Evolutionary conservation across 495 filamentous ascomycete genomes (phyloP).

Genomic region (Penicillium longicatenatum): DNA sequence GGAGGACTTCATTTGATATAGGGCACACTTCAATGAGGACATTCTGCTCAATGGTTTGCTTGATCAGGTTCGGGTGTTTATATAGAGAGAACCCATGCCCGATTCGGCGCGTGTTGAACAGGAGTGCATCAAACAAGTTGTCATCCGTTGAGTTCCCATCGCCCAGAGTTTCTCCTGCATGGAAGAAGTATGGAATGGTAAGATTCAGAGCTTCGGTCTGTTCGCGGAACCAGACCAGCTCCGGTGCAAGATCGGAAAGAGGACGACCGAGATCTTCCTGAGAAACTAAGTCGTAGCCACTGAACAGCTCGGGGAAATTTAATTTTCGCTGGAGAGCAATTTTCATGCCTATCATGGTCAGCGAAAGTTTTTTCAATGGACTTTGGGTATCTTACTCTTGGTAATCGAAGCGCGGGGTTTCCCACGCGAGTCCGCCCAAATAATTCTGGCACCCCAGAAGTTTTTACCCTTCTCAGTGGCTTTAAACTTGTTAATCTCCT

Average conservation of each 20-base stretch:
- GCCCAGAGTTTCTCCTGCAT: slow-evolving; percentile 26
- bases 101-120: slow-evolving; percentile 24
- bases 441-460: neutral
- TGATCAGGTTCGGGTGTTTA: slow-evolving; percentile 25
- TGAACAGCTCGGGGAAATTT: slow-evolving; percentile 20
- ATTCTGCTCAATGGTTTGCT: slow-evolving; percentile 14
- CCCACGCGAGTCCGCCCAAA: neutral
- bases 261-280: slow-evolving; percentile 28
- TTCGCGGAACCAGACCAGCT: slow-evolving; percentile 24
- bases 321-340: neutral
- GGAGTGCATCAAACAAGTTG: slow-evolving; percentile 24
- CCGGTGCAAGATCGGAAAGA: slow-evolving; percentile 18
- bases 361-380: neutral
- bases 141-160: slow-evolving; percentile 26
- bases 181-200: slow-evolving; percentile 26
- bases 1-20: slow-evolving; percentile 27
- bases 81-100: slow-evolving; percentile 27
- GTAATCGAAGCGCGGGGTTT: neutral
- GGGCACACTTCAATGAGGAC: slow-evolving; percentile 27
- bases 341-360: neutral
- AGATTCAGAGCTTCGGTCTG: slow-evolving; percentile 16
- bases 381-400: neutral
- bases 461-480: neutral
- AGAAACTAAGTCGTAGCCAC: slow-evolving; percentile 22
- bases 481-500: neutral